Evolutionary conservation across 1,139 yeast genomes (phyloP).

Genomic region (Debaryomycetaceae sp.): DNA sequence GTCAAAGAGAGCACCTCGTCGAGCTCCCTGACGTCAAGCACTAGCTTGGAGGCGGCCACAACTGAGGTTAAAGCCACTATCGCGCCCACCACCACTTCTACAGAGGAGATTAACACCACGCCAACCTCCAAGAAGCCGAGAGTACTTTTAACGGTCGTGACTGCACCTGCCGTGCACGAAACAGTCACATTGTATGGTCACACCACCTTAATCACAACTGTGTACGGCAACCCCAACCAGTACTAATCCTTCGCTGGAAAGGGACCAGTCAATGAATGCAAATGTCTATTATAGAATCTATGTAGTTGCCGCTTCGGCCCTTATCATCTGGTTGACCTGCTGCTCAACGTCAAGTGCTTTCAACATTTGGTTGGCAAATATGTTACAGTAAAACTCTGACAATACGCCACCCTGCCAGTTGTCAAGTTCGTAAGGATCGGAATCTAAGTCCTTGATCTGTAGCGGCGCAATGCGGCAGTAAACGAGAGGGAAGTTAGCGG

Average conservation of each 20-base stretch:
- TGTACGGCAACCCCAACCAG: slow-evolving; percentile 6
- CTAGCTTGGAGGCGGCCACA: no score
- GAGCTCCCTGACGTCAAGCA: no score
- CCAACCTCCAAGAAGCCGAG: background rate
- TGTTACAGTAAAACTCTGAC: slow-evolving; percentile 42
- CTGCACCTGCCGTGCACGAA: slow-evolving; percentile 8
- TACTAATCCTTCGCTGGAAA: background rate
- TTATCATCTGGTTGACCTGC: slow-evolving; percentile 14
- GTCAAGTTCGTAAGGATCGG: slow-evolving; percentile 28
- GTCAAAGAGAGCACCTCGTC: no score
- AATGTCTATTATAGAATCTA: slow-evolving; percentile 16
- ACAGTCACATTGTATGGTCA: slow-evolving; percentile 8
- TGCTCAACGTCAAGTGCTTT: slow-evolving; percentile 35
- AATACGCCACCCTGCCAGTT: slow-evolving; percentile 42
- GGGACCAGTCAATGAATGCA: background rate
- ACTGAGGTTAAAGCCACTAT: slow-evolving; percentile 9
- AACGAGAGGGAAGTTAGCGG: slow-evolving; percentile 51
- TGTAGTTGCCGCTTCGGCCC: no score
- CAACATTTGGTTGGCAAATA: slow-evolving; percentile 32
- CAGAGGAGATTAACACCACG: slow-evolving; percentile 7
- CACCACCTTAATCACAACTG: slow-evolving; percentile 5
- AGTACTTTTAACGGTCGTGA: slow-evolving; percentile 3
- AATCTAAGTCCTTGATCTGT: slow-evolving; percentile 13
- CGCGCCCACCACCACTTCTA: slow-evolving; percentile 6
- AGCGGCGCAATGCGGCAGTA: slow-evolving; percentile 41